Base-by-base conservation (phyloP, 495 filamentous ascomycete species). In the Daldinia loculata region DNA sequence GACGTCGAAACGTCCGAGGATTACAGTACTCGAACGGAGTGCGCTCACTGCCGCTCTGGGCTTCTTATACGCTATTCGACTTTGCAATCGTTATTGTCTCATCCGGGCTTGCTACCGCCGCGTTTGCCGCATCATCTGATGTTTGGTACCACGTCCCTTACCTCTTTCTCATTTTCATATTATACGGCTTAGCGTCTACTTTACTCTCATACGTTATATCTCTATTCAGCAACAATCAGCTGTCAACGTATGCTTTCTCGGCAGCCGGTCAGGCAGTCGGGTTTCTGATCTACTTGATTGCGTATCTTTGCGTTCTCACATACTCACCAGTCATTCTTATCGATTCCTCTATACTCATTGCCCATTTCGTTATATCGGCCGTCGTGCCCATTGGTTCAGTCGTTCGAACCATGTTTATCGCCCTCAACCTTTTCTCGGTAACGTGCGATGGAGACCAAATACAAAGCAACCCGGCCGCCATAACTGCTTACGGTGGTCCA, bases 1-100 rank as follows among this genome's bases (percentile, higher is more conserved):
- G 93, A 11, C 81, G 92, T 11, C 79, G 89, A 8, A 90, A 93
- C 59, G 91, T 97, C 32, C 84, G 94, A 34, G 90, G 91, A 14
- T 80, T 97, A 48, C 90, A 97, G 73, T 97, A 95, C 79, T 93
- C 91, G 53, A 96, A 95, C 74, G 92, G 92, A 57, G 92, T 93
- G 11, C 83, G 89, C 38, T 85, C 86, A 0, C 72, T 92, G 2
- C 90, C 91, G 3, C 80, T 95, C 9, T 95, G 92, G 91, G 78
- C 91, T 3, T 92, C 93, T 9, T 94, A 97, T 77, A 81, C 89
- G 4, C 66, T 78, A 0, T 96, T 96, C 72, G 93, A 97, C 81
- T 94, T 93, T 72, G 72, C 88, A 45, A 84, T 91, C 38, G 87
- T 92, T 5, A 67, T 93, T 19, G 70, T 86, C 3, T 82, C 84